Conservation (phyloP, 768 basidiomycete species). For the Melanogaster broomeanus region DNA sequence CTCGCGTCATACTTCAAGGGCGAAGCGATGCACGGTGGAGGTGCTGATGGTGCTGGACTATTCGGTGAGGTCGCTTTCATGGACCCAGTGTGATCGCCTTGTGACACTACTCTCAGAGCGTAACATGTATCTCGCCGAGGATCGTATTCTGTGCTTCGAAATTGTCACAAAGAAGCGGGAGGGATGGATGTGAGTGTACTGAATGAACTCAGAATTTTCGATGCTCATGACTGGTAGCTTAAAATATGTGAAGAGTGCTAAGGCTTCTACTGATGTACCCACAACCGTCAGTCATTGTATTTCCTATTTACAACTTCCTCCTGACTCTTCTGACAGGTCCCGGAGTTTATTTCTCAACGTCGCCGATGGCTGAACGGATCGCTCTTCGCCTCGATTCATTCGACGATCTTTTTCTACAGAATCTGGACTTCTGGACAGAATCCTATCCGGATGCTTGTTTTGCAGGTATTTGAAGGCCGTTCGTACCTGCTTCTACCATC, state of each 20-base stretch:
- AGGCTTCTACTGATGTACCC: conserved; percentile 96
- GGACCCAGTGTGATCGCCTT: background rate
- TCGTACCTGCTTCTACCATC: background rate
- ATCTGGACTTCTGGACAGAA: conserved; percentile 94
- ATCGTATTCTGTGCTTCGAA: conserved; percentile 91
- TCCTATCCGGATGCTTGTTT: conserved; percentile 76
- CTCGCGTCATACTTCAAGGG: conserved; percentile 94
- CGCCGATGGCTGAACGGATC: conserved; percentile 90
- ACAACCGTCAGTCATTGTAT: conserved; percentile 52
- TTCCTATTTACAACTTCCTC: background rate
- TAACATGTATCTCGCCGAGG: conserved; percentile 92
- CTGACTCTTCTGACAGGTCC: conserved; percentile 45
- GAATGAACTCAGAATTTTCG: background rate
- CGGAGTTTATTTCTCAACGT: conserved; percentile 95
- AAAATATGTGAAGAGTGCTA: conserved; percentile 91
- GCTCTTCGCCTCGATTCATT: conserved; percentile 90
- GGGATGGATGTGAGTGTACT: conserved; percentile 68
- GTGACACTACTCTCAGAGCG: conserved; percentile 46
- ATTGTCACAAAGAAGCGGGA: conserved; percentile 88
- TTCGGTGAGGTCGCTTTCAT: conserved; percentile 44
- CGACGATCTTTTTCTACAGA: conserved; percentile 84
- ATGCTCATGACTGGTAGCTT: conserved; percentile 43
- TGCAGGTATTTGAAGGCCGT: conserved; percentile 41
- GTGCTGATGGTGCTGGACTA: conserved; percentile 60
- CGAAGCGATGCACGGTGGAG: conserved; percentile 78